These are phyloP conservation scores for Smittium mucronatum DNA, from an alignment of 371 early-diverging fungal genomes.

Conservation along the genomic window DNA sequence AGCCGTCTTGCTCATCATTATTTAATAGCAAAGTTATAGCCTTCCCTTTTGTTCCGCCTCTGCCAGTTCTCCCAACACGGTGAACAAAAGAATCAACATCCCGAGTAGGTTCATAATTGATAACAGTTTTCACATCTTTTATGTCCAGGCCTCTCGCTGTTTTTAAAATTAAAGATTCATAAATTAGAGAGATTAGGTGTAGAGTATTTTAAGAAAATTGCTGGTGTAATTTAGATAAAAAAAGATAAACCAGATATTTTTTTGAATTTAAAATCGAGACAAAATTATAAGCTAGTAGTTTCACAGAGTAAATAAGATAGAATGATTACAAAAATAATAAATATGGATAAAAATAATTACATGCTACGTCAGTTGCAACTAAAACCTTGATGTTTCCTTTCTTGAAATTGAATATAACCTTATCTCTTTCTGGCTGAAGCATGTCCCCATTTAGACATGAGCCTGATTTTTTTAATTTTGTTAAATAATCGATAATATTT, in stretches of 20 bases:
- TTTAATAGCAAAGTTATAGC: slow-evolving; percentile 92
- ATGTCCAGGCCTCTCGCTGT: slow-evolving; percentile 96
- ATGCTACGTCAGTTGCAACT: slow-evolving; percentile 98
- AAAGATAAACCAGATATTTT: background rate
- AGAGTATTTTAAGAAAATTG: background rate
- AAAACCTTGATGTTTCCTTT: slow-evolving; percentile 72
- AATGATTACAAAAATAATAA: too few relatives aligned
- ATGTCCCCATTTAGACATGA: slow-evolving; percentile 37
- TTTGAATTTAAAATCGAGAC: too few relatives aligned
- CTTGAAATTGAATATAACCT: slow-evolving; percentile 87
- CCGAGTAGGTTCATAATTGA: slow-evolving; percentile 98
- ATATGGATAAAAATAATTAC: background rate
- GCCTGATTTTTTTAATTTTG: background rate
- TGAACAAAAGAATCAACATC: slow-evolving; percentile 98
- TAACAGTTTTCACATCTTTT: slow-evolving; percentile 84
- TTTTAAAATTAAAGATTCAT: background rate
- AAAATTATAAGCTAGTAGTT: too few relatives aligned
- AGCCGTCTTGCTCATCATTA: background rate
- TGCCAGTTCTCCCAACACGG: slow-evolving; percentile 97
- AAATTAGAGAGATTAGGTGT: background rate
- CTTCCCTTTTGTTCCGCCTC: slow-evolving; percentile 93
- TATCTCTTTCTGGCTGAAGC: slow-evolving; percentile 81
- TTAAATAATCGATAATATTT: too few relatives aligned
- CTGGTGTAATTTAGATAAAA: background rate
- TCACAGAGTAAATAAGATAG: too few relatives aligned